Evolutionary conservation across 2,329 filamentous ascomycete genomes (phyloP), one percentile per base, ranked within the genome.

Genomic region (Colletotrichum tofieldiae): DNA sequence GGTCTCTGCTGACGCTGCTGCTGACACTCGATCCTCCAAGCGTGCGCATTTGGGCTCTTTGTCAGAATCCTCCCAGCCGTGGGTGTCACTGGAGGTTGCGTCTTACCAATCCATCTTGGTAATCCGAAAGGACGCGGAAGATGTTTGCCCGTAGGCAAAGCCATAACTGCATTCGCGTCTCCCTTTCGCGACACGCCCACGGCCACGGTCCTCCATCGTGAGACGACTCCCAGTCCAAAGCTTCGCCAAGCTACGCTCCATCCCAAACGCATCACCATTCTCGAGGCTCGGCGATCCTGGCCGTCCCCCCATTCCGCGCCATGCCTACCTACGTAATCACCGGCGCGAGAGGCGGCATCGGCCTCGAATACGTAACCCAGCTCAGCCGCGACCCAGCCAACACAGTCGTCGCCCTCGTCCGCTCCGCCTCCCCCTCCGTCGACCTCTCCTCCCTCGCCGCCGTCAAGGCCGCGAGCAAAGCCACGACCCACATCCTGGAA

Each of bases 361-460:
- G 75, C 78, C 43, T 82, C 35, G 81, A 79, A 54, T 76, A 82
- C 35, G 78, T 78, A 29, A 76, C 76, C 23, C 75, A 81, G 54
- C 78, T 84, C 23, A 72, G 76, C 61, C 75, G 65, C 76, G 73
- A 78, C 63, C 51, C 75, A 9, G 74, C 77, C 59, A 81, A 82
- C 75, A 83, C 78, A 12, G 78, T 85, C 55, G 76, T 85, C 51
- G 82, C 81, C 29, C 74, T 84, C 32, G 83, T 84, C 43, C 81
- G 84, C 65, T 77, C 79, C 54, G 35, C 45, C 32, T 39, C 59
- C 20, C 16, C 64, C 20, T 14, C 61, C 39, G n/a, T 54, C 20
- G 41, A 63, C 63, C 62, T 74, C 29, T 41, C 72, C 8, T 51
- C 54, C 37, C 64, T 74, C n/a, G 18, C 59, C 23, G 37, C 65